Evolutionary conservation across 306 rosid genomes (phyloP).

Genomic region (Malus domestica): ASM211411v1 NC_041801.1:5128001-5128500

Average conservation of each 20-base stretch:
- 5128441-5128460: slow-evolving; percentile 22
- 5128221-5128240: slow-evolving; percentile 13
- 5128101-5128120: slow-evolving; percentile 10
- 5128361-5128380: slow-evolving; percentile 16
- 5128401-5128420: slow-evolving; percentile 5
- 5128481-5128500: slow-evolving; percentile 23
- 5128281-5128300: slow-evolving; percentile 55
- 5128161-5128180: slow-evolving; percentile 81
- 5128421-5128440: slow-evolving; percentile 15
- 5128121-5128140: slow-evolving; percentile 25
- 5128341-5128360: slow-evolving; percentile 18
- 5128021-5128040: slow-evolving; percentile 17
- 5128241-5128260: slow-evolving; percentile 40
- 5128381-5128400: background rate
- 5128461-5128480: slow-evolving; percentile 16
- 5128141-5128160: slow-evolving; percentile 72
- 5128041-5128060: slow-evolving; percentile 20
- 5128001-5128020: slow-evolving; percentile 85
- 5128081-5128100: slow-evolving; percentile 1
- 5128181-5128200: slow-evolving; percentile 33
- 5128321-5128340: slow-evolving; percentile 54
- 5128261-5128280: slow-evolving; percentile 62
- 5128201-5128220: slow-evolving; percentile 21
- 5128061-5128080: slow-evolving; percentile 4
- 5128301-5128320: slow-evolving; percentile 47